Evolutionary conservation across 306 rosid species (phyloP).

Genomic region (Medicago truncatula): MtrunA17r5.0-ANR NC_053045.1:52359501-52360000

Average conservation of each 20-base stretch:
- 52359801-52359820: constrained; percentile 36
- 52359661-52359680: background rate
- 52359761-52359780: constrained; percentile 15
- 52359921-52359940: constrained; percentile 97
- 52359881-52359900: constrained; percentile 95
- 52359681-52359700: constrained; percentile 8
- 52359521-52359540: constrained; percentile 10
- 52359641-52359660: background rate
- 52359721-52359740: constrained; percentile 49
- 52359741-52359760: constrained; percentile 36
- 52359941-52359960: constrained; percentile 96
- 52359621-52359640: background rate
- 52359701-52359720: constrained; percentile 3
- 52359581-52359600: too few relatives aligned
- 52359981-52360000: constrained; percentile 90
- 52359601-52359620: too few relatives aligned
- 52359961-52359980: constrained; percentile 98
- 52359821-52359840: constrained; percentile 48
- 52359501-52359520: background rate
- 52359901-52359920: constrained; percentile 89
- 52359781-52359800: constrained; percentile 38
- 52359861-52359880: constrained; percentile 83
- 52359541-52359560: background rate
- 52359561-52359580: background rate
- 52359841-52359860: constrained; percentile 91